Base-by-base conservation (phyloP, 768 basidiomycete species). In the Imleria badia region DNA sequence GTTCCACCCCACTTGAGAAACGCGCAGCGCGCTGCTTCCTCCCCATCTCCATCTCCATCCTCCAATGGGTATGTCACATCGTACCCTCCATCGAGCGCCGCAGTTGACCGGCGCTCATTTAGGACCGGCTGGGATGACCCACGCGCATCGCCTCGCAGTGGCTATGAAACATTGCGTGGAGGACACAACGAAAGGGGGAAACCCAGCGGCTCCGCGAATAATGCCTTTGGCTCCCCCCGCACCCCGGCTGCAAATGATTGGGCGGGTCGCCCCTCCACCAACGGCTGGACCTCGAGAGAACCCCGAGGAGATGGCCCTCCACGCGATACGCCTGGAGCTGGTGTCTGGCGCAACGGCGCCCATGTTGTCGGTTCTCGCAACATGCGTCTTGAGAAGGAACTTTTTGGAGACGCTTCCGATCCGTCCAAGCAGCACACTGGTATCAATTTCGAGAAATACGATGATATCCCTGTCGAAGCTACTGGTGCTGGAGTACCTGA, bases 361-460 rank as follows among this genome's bases (percentile, higher is more conserved):
- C 97, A 99, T 69, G 72, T 91, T 55, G 75, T 86, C n/a, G 97
- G 94, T 42, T 75, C 78, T 19, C 85, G 88, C 65, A 97, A 95
- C 77, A 75, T 77, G 68, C 87, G 94, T 62, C 80, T 95, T 63
- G 97, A 99, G 77, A 94, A 93, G 76, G 95, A 98, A 68, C 87
- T 99, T 36, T 99, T 88, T 64, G 97, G 97, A 51, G 94, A 96
- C 59, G 80, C 81, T 38, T 77, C 82, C 43, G 96, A 98, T 71
- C 83, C 87, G 22, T 85, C 84, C 55, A 91, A 91, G 69, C 89
- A 97, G 72, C 87, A 93, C 69, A 96, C 95, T 41, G 97, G 97
- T 59, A 98, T 99, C 77, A 99, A 99, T 78, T 99, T 99, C 69
- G 97, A 99, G 78, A 97, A 97, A 75, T 99, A 98, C 66, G 97